A percentile compares a stretch with the other conserved stretches of the same genome.
These are phyloP conservation scores for Periglandula ipomoeae DNA, from an alignment of 2,329 filamentous ascomycete species.

Conservation along the genomic window DNA sequence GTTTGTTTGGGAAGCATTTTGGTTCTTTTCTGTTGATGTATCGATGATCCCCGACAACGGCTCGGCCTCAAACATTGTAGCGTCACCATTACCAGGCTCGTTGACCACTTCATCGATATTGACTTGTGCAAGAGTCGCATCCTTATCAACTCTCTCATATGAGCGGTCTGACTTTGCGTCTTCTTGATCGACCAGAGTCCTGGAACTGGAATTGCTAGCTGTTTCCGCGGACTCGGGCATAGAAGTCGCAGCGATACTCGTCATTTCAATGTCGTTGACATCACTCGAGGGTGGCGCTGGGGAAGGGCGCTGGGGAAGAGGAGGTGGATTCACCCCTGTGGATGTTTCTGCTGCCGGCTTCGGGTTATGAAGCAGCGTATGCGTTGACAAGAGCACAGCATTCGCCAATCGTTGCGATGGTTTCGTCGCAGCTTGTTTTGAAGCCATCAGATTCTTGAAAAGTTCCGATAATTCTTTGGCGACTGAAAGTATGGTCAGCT, in stretches of 20 bases:
- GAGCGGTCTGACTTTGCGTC: slow-evolving; percentile 28
- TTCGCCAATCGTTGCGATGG: slow-evolving; percentile 73
- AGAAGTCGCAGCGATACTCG: slow-evolving; percentile 23
- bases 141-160: slow-evolving; percentile 23
- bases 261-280: slow-evolving; percentile 24
- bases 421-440: slow-evolving; percentile 51
- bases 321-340: slow-evolving; percentile 29
- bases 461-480: slow-evolving; percentile 62
- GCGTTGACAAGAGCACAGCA: slow-evolving; percentile 58
- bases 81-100: slow-evolving; percentile 2
- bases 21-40: neutral
- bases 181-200: slow-evolving; percentile 39
- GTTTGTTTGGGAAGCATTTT: neutral
- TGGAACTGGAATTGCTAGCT: slow-evolving; percentile 39
- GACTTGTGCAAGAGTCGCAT: slow-evolving; percentile 8
- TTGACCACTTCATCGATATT: slow-evolving; percentile 7
- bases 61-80: slow-evolving; percentile 3
- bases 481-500: slow-evolving; percentile 43
- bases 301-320: slow-evolving; percentile 40
- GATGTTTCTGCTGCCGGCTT: slow-evolving; percentile 19
- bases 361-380: slow-evolving; percentile 24
- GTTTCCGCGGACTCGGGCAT: slow-evolving; percentile 25
- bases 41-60: neutral
- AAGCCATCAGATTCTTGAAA: slow-evolving; percentile 61
- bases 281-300: slow-evolving; percentile 25